Evolutionary conservation across 2,329 filamentous ascomycete species (phyloP).

Genomic region (Cytospora piceicola): DNA sequence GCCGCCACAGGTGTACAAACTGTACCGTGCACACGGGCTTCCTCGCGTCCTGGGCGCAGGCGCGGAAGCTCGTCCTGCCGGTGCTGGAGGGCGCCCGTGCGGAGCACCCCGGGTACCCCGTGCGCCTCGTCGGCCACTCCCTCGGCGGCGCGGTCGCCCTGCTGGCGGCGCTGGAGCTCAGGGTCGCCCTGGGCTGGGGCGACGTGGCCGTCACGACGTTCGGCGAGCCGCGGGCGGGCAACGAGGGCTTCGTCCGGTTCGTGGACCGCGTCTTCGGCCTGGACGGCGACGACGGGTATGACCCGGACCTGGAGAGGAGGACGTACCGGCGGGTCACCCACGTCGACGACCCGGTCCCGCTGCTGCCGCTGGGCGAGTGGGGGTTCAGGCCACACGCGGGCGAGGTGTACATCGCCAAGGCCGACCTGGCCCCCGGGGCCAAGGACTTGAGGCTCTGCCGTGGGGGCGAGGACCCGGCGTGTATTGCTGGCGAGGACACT

Average conservation of each 20-base stretch:
- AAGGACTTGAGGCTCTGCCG: slow-evolving; percentile 72
- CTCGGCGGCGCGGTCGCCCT: slow-evolving; percentile 91
- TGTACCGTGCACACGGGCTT: slow-evolving; percentile 96
- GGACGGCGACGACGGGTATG: slow-evolving; percentile 37
- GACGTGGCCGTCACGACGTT: slow-evolving; percentile 84
- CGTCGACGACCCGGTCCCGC: slow-evolving; percentile 81
- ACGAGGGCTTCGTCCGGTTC: slow-evolving; percentile 58
- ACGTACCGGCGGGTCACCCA: slow-evolving; percentile 83
- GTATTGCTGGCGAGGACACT: slow-evolving; percentile 66
- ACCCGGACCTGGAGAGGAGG: slow-evolving; percentile 40
- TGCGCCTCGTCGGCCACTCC: slow-evolving; percentile 87
- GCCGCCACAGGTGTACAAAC: slow-evolving; percentile 67
- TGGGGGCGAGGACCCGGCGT: slow-evolving; percentile 72
- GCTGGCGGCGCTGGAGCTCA: slow-evolving; percentile 82
- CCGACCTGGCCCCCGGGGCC: slow-evolving; percentile 67
- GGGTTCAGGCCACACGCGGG: slow-evolving; percentile 83
- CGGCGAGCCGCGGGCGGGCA: slow-evolving; percentile 77
- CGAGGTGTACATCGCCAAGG: slow-evolving; percentile 82
- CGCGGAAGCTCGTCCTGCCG: slow-evolving; percentile 70
- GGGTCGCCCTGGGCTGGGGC: slow-evolving; percentile 71
- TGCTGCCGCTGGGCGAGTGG: slow-evolving; percentile 86
- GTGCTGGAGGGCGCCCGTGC: slow-evolving; percentile 62
- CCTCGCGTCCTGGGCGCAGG: slow-evolving; percentile 79
- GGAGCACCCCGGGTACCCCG: slow-evolving; percentile 69
- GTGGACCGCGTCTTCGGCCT: slow-evolving; percentile 58